Conservation (phyloP, 257 asterid species). For the Paraleonurus japonicus region DNA sequence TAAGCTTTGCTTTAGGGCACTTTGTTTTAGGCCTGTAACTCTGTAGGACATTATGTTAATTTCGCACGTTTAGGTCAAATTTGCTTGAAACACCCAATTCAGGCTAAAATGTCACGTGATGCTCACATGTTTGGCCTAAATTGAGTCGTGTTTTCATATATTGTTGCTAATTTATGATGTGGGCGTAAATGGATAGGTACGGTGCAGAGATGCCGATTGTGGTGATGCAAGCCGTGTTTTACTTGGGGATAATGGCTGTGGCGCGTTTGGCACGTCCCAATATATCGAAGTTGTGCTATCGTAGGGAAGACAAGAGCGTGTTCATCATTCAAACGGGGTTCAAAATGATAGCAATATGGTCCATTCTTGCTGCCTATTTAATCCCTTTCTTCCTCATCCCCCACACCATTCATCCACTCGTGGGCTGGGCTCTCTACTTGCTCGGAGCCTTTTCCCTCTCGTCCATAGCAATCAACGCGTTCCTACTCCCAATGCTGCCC, state of each 20-base stretch:
- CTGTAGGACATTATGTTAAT: neutral
- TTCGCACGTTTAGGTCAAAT: neutral
- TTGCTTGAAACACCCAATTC: neutral
- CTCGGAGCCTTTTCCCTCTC: constrained; percentile 65
- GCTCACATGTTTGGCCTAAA: neutral
- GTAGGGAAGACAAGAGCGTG: constrained; percentile 66
- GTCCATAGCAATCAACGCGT: constrained; percentile 52
- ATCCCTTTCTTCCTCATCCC: constrained; percentile 77
- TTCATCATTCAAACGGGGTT: constrained; percentile 55
- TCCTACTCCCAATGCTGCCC: constrained; percentile 64
- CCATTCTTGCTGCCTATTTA: constrained; percentile 63
- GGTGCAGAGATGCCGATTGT: constrained; percentile 64
- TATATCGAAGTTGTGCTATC: constrained; percentile 68
- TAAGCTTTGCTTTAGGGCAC: constrained; percentile 26
- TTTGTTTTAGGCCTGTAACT: too few relatives aligned
- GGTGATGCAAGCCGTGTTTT: constrained; percentile 50
- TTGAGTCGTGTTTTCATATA: neutral
- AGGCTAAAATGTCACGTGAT: neutral
- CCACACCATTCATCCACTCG: constrained; percentile 69
- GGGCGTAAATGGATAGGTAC: constrained; percentile 42
- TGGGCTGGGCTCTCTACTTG: constrained; percentile 82
- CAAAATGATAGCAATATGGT: constrained; percentile 69
- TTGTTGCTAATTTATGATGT: neutral
- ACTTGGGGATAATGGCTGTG: constrained; percentile 59
- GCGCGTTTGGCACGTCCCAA: constrained; percentile 78